Base-by-base conservation (phyloP, 345 rosid species). In the Carallia brachiata region DNA sequence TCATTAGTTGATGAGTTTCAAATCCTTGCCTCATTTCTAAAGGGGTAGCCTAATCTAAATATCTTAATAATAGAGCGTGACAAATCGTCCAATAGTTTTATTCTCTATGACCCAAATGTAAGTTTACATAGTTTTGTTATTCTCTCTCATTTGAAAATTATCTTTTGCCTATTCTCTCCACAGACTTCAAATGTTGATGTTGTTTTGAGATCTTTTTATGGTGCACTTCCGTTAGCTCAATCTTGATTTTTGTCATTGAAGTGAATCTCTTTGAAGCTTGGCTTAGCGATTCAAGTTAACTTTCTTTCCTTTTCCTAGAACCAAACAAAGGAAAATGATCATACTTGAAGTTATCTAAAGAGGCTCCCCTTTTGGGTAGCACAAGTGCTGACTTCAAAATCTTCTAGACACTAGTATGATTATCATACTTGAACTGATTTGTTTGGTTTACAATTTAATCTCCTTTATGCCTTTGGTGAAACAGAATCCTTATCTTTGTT, bases 11-110 rank as follows among this genome's bases (percentile, higher is more conserved):
- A 60, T 5, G 53, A 66, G 39, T 19, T 66, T 28, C 61, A 66
- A 36, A 18, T 37, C 19, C 52, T 73, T 36, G 47, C 65, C 34
- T 50, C 70, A 15, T 73, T 66, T n/a, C 67, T 73, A 23, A 66
- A 61, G 32, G 71, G 76, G 60, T 52, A 60, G 61, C 70, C 70
- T 37, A 52, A 60, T 66, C 65, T 73, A 4, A 52, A 19, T 36
- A 66, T 40, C 19, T 31, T 66, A 39, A 5, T n/a, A 8, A 52
- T 73, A 36, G 52, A 39, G 53, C 66, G 44, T 66, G 66, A 52
- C 15, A 9, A 34, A 28, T 37, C n/a, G 40, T 66, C 67, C 37
- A 2, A 34, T 52, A 6, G 48, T 40, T 40, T 40, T 12, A 40
- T 28, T 7, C 30, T 32, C 7, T 6, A 54, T 12, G 55, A 73